Percentiles rank a stretch among this genome's conserved stretches.
These are phyloP conservation scores for Arabidopsis suecica DNA, from an alignment of 345 rosid genomes.

Conservation along the genomic window DNA sequence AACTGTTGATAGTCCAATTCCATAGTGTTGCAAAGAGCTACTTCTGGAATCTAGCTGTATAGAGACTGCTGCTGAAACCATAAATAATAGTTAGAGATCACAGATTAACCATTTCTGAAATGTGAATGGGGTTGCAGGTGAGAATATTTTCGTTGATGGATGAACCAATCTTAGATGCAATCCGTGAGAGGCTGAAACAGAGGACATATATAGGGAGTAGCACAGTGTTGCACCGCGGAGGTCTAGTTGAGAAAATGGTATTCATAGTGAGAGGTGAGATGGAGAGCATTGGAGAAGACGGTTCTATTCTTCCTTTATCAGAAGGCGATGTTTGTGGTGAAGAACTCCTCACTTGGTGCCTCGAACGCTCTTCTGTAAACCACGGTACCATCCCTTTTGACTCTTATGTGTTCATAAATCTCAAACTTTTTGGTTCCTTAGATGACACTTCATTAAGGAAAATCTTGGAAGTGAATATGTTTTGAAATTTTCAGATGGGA, in stretches of 20 bases:
- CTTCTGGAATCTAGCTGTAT: not conserved
- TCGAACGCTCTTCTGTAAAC: conserved; percentile 71
- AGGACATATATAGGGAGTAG: conserved; percentile 72
- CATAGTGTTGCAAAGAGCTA: not conserved
- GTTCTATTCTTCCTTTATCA: conserved; percentile 48
- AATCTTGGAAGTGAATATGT: conserved; percentile 15
- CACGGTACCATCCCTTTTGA: conserved; percentile 52
- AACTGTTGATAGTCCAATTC: not conserved
- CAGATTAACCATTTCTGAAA: conserved; percentile 3
- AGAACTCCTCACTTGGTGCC: conserved; percentile 92
- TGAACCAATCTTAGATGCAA: conserved; percentile 67
- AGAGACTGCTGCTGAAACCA: conserved; percentile 3
- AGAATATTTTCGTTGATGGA: conserved; percentile 77
- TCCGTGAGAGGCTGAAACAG: conserved; percentile 76
- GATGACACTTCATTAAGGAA: not conserved
- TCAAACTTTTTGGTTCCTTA: not conserved
- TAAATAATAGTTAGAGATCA: conserved; percentile 1
- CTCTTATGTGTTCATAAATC: not conserved
- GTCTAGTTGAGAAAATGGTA: conserved; percentile 78
- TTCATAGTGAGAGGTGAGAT: conserved; percentile 88
- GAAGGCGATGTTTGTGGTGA: conserved; percentile 90
- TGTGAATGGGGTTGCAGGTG: conserved; percentile 57
- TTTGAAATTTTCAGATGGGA: conserved; percentile 55
- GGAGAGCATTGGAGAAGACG: conserved; percentile 70
- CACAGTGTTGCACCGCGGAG: conserved; percentile 58